Evolutionary conservation across 352 stramenopile genomes (phyloP), one percentile per base, ranked within the genome.

Genomic region (Aphanomyces astaci): DNA sequence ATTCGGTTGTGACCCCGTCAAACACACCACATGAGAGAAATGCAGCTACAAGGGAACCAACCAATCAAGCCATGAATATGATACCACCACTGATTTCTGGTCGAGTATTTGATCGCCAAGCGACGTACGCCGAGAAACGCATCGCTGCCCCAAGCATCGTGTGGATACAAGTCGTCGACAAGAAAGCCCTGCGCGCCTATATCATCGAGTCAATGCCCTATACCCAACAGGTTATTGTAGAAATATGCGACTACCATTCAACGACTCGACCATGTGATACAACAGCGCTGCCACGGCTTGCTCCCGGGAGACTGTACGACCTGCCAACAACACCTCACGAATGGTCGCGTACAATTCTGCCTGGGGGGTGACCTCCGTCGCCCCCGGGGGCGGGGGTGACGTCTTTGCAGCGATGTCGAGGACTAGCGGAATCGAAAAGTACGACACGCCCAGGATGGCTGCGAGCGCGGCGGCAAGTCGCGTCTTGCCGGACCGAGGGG

Each of bases 131-230:
- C 51, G 11, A 59, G 25, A n/a, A 59, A 59, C 27, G 51, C 51
- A 19, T 59, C 51, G 51, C 51, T 59, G 51, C 51, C 51, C 51
- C 51, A 59, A n/a, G 51, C 56, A n/a, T 65, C 56, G 27, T 65
- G 56, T 1, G 56, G 56, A 51, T 53, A 65, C 22, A 65, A 11
- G 19, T 52, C 56, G 22, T 65, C 56, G 3, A 65, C 19, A 19
- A 65, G 19, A 39, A 52, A 65, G 25, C 56, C 56, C 28, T 65
- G 56, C 11, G 19, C 22, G 7, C 39, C 56, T 65, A 32, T n/a
- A 19, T 13, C n/a, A 4, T 4, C 1, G 11, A 32, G 25, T 59
- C 19, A 55, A 28, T 55, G 22, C 25, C 28, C 48, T 1, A 55
- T 10, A 17, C 19, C 28, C 48, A 28, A 22, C 48, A n/a, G n/a